Base-by-base conservation (phyloP, 164 flowering plant species). In the Chimonanthus praecox region DNA sequence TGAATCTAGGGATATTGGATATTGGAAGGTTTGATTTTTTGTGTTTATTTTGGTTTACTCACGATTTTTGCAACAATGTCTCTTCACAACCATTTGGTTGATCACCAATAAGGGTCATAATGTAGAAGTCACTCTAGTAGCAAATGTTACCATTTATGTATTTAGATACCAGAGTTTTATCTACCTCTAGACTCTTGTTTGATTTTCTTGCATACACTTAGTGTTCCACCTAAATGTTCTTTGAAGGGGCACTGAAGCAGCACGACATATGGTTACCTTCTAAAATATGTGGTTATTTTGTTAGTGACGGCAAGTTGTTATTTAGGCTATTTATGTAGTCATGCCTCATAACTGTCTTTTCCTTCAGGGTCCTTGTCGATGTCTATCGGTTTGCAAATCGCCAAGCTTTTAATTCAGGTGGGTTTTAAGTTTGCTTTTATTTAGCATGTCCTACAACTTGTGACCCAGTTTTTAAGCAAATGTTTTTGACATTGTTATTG, bases 401-500 rank as follows among this genome's bases (percentile, higher is more conserved):
- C 54, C 88, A 87, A 71, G 89, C 99, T 71, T 92, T 94, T 83
- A 94, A 94, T 76, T 75, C 70, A 86, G 99, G 99, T 91, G 78
- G 21, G 80, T 47, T 49, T 49, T 49, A 50, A 67, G 21, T 69
- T 15, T 65, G 2, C 45, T 66, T 48, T 44, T 45, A 7, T 66
- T 66, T 45, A 62, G 65, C 4, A 13, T 62, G 5, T 49, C 16
- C 9, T 15, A 50, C 48, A 8, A 47, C 47, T 44, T 65, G 47
- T 9, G 10, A 15, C 8, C 43, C 5, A 68, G 11, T n/a, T 47
- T 44, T 15, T 33, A 15, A 66, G 16, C 47, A 7, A 44, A 45
- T 44, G 46, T 66, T 66, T 43, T 8, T 66, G 16, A 13, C 15
- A 7, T 45, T 44, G 20, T 10, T 18, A n/a, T 33, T 33, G 15